Conservation (phyloP, 495 filamentous ascomycete genomes). For the Penicillium goetzii region DNA sequence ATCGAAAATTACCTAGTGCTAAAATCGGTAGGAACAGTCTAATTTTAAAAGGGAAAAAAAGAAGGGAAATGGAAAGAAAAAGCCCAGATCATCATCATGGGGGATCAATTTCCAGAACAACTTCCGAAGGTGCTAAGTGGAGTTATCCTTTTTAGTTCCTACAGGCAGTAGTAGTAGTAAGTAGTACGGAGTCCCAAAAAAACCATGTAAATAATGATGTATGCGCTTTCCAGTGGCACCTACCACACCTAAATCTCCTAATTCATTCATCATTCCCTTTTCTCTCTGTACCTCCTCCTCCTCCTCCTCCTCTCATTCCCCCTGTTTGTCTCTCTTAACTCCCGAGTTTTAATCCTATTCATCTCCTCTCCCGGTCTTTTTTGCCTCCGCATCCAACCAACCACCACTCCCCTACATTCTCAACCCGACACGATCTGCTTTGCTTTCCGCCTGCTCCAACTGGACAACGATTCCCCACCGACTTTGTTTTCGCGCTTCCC, state of each 20-base stretch:
- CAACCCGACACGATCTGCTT: slow-evolving; percentile 1
- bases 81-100: background rate
- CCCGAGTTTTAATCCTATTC: background rate
- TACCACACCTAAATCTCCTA: slow-evolving; percentile 38
- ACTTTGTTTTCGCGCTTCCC: slow-evolving; percentile 2
- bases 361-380: too few species aligned
- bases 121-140: slow-evolving; percentile 6
- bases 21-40: background rate
- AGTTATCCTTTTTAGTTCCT: background rate
- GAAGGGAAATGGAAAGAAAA: background rate
- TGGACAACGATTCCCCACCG: slow-evolving; percentile 6
- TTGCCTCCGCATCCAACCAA: too few species aligned
- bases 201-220: slow-evolving; percentile 31
- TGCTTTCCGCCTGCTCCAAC: slow-evolving; percentile 11
- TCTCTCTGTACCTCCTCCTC: background rate
- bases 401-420: slow-evolving; percentile 7
- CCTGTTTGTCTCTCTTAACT: background rate
- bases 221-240: slow-evolving; percentile 32
- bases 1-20: background rate
- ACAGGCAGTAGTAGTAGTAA: background rate
- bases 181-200: background rate
- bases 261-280: slow-evolving; percentile 4
- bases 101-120: slow-evolving; percentile 10
- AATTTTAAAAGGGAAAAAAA: slow-evolving; percentile 1
- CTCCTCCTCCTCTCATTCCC: background rate